Evolutionary conservation across 2,329 filamentous ascomycete species (phyloP), one percentile per base, ranked within the genome.

Genomic region (Fonsecaea nubica): DNA sequence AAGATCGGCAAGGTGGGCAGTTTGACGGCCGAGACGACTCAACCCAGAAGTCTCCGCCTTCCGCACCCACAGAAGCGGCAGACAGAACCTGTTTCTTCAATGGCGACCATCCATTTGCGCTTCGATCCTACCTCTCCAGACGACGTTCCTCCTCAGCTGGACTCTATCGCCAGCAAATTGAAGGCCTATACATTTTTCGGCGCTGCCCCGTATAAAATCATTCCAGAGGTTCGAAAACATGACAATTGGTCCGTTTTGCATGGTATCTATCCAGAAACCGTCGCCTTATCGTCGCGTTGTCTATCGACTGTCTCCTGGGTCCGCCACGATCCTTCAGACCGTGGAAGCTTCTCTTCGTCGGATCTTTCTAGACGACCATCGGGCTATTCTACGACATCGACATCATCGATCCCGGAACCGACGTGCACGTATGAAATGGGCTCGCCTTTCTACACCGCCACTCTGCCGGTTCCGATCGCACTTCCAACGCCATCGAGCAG

Each of bases 401-500:
- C 70, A 36, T 55, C 65, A 12, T 69, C 67, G 6, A 76, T 61
- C 68, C 74, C 32, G 67, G 75, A 59, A 74, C 75, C 36, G 61
- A 76, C 25, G 73, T 75, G 2, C 71, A 71, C 4, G 74, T 81
- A 71, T 62, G 21, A 78, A 75, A 76, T 78, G 1, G 81, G 81
- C 30, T 76, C 77, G 5, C 74, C 74, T 15, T 89, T 85, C 77
- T 91, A 89, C 77, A 88, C 86, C 2, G 83, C 88, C 6, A 81
- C 81, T n/a, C 79, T 92, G 40, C 75, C 89, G 1, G 84, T 91
- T 1, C 89, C 89, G 0, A 79, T 91, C 72, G 83, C 83, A 0
- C 81, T 90, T 0, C 89, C 89, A 0, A 58, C 53, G 13, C 4
- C 63, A 12, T 60, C 61, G 1, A 57, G 63, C 25, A 55, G 25